A percentile compares a stretch with the other conserved stretches of the same genome.
phyloP scores from a whole-genome alignment of 352 stramenopile species.

The Phytophthora rubi region DNA sequence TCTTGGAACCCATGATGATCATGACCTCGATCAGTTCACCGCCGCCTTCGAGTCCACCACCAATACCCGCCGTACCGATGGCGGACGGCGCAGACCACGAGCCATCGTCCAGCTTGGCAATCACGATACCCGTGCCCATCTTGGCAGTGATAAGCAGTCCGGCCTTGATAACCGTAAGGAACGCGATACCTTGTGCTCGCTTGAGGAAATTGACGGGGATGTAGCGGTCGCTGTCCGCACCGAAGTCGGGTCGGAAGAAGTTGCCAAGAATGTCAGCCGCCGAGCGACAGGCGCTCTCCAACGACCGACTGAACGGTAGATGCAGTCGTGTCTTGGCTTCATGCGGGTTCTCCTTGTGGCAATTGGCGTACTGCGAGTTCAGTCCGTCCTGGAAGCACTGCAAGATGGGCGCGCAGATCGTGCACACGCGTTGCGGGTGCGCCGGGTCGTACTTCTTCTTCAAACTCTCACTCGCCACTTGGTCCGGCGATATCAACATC shows the following conservation, averaged over 20 bases:
- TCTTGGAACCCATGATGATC: conserved; percentile 94
- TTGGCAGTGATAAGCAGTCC: conserved; percentile 86
- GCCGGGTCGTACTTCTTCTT: conserved; percentile 78
- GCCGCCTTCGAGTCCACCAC: conserved; percentile 86
- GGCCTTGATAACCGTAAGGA: conserved; percentile 88
- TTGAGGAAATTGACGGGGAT: conserved; percentile 86
- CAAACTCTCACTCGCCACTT: conserved; percentile 44
- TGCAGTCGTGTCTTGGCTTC: conserved; percentile 75
- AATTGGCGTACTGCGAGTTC: conserved; percentile 79
- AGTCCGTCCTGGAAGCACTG: conserved; percentile 76
- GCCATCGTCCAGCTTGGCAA: conserved; percentile 86
- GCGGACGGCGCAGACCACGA: conserved; percentile 93
- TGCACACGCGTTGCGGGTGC: conserved; percentile 81
- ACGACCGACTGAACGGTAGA: conserved; percentile 71
- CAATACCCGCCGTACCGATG: conserved; percentile 92
- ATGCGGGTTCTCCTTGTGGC: conserved; percentile 85
- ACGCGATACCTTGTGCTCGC: conserved; percentile 80
- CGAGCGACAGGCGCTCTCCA: conserved; percentile 81
- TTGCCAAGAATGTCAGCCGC: conserved; percentile 82
- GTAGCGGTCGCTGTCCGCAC: conserved; percentile 73
- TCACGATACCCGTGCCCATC: conserved; percentile 88
- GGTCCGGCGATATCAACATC: conserved; percentile 81
- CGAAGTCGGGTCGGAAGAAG: conserved; percentile 77
- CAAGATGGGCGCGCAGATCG: conserved; percentile 78
- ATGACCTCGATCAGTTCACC: conserved; percentile 95